Evolutionary conservation across 495 filamentous ascomycete species (phyloP), one percentile per base, ranked within the genome.

Genomic region (Penicillium bialowiezense): DNA sequence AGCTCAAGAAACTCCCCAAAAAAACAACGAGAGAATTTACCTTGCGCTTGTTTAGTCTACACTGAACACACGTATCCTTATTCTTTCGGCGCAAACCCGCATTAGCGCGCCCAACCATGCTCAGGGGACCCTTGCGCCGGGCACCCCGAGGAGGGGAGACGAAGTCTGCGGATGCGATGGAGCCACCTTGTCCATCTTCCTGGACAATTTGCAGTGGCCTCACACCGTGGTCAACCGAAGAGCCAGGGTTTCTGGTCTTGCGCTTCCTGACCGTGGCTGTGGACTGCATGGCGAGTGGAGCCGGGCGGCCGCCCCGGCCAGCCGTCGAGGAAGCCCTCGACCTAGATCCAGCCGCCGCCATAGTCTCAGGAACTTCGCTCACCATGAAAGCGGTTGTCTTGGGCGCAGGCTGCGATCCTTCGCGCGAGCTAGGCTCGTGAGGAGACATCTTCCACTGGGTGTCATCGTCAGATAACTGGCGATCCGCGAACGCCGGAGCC

Each of bases 61-160:
- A 75, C 39, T 75, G 72, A 6, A 75, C 72, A 60, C 72, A 75
- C 19, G 72, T 75, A 42, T 75, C 72, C 54, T 74, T 75, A 47
- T 75, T 75, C 61, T 75, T 75, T 20, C 72, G 62, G 35, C 72
- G 65, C 55, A 74, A 38, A 14, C 72, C 72, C 18, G 72, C 72
- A 41, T 75, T 75, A 28, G 72, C 72, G 37, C 72, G 52, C 15
- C 72, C 72, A 18, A 67, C 68, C 67, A 71, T 72, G 14, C 59
- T 64, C 56, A 75, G 52, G 4, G 72, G 72, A 12, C 72, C 72
- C 59, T 75, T 75, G 32, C 72, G 69, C 51, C 72, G 72, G 41
- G 72, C 72, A 1, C 72, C 72, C 15, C 72, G 67, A 8, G 72
- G 72, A 10, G 71, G 71, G 13, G 69, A 70, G 12, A 75, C 70